phyloP scores from a whole-genome alignment of 257 asterid genomes.

The Jasminum sambac region DNA sequence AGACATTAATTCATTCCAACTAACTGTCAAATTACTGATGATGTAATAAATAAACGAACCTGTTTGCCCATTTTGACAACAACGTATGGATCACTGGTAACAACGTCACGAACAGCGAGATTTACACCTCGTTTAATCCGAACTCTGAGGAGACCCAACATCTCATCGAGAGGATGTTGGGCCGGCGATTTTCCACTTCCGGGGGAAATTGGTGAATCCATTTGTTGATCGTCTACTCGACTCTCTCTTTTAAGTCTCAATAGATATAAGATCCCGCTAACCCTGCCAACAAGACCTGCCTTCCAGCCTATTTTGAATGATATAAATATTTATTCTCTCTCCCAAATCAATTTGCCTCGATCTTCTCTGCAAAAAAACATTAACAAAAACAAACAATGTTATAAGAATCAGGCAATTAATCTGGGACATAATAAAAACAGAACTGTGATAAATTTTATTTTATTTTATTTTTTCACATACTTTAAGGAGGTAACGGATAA shows the following conservation, averaged over 20 bases:
- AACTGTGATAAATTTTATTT: too few species aligned
- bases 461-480: not conserved
- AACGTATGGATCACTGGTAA: constrained; percentile 81
- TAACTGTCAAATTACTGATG: too few species aligned
- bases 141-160: constrained; percentile 74
- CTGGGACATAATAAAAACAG: too few species aligned
- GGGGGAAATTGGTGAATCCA: constrained; percentile 28
- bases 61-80: constrained; percentile 57
- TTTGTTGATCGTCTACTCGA: constrained; percentile 15
- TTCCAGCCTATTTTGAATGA: not conserved
- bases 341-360: not conserved
- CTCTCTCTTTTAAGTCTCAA: not conserved
- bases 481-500: not conserved
- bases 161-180: constrained; percentile 32
- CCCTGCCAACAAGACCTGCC: not conserved
- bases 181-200: not conserved
- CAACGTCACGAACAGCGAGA: constrained; percentile 88
- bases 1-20: too few species aligned
- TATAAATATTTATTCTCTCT: not conserved
- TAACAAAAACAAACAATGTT: not conserved
- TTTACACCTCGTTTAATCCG: constrained; percentile 68
- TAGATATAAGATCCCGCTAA: not conserved
- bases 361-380: constrained; percentile 20
- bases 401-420: too few species aligned
- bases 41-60: too few species aligned